Evolutionary conservation across 1,284 basidiomycete species (phyloP), one percentile per base, ranked within the genome.

Genomic region (Apiotrichum gamsii): DNA sequence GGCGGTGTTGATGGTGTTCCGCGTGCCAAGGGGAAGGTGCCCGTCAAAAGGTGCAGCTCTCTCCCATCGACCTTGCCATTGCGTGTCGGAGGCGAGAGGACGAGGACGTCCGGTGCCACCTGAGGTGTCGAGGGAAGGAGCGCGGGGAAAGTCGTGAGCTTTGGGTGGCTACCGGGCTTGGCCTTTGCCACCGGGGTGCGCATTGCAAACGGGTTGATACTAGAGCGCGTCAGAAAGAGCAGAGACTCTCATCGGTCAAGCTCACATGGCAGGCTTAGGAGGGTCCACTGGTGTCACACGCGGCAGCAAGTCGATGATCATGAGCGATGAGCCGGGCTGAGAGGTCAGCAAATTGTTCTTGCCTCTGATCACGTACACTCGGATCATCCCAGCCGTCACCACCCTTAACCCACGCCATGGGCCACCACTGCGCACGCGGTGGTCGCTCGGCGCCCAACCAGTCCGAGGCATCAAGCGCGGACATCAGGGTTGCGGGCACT

Each of bases 301-400:
- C 2, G 68, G 68, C 21, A 70, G 41, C 2, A 57, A 59, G 34
- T 65, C 65, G 43, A 70, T 62, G 20, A 70, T 58, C 45, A 47
- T 57, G 11, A 58, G 36, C 6, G 61, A 51, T 2, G 61, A 64
- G 4, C 67, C 67, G 25, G 61, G 60, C 65, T 69, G 45, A 1
- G n/a, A 11, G 25, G 37, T 45, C 11, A 51, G 47, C 34, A 16
- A 6, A 9, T 1, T 28, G 2, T 10, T 29, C 10, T 3, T n/a
- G 1, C 14, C 20, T 2, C n/a, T 14, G 9, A 14, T 30, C 11
- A 28, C 55, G 38, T 36, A 64, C 59, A 32, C 48, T 47, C 9
- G 50, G 42, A 19, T 38, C 41, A 4, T 52, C 52, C 61, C 63
- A 62, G 1, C 45, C 45, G 3, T 11, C 19, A 1, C 34, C 45